Evolutionary conservation across 108 stramenopile species (phyloP), one percentile per base, ranked within the genome.

Genomic region (Nitzschia putrida): DNA sequence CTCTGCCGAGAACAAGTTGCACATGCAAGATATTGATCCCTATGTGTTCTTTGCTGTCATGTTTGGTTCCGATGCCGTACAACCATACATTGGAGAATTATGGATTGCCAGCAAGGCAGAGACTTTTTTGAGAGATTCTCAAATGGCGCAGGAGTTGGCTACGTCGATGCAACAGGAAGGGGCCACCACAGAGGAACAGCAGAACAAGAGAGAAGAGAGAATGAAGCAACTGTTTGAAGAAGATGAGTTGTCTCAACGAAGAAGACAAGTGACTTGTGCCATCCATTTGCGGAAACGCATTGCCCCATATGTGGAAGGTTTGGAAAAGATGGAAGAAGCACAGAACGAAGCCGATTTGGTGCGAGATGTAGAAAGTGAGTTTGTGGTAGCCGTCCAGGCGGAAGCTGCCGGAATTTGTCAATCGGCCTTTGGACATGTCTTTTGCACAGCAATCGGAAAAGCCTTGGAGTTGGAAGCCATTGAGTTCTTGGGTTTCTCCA

Each of bases 31-130:
- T 29, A 87, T 94, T 64, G 92, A 96, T 84, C 88, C 95, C 11
- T 74, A 79, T 43, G 83, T 90, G 7, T 92, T 95, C 69, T 95
- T 95, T 70, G 79, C 85, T 8, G 89, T 94, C 45, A 92, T 96
- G 91, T 94, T 94, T 80, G 93, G 95, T 26, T 83, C 85, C 12
- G 80, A 83, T 26, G 72, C 82, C 50, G 89, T 95, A 24, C 81
- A 90, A 59, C 92, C 90, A 0, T 96, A 92, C 55, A 82, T 93
- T 61, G 95, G 92, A 21, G 91, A 93, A 67, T 71, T 94, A 37
- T 92, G 90, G 89, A 88, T 94, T 55, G 92, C 95, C 14, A 76
- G 81, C 39, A 85, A 84, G 53, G 88, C 88, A 7, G 94, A 90
- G 61, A 81, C 78, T 13, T 69, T 90, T 60, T 77, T 95, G 70